Evolutionary conservation across 331 rosid genomes (phyloP).

Genomic region (Malus hybrid): DNA sequence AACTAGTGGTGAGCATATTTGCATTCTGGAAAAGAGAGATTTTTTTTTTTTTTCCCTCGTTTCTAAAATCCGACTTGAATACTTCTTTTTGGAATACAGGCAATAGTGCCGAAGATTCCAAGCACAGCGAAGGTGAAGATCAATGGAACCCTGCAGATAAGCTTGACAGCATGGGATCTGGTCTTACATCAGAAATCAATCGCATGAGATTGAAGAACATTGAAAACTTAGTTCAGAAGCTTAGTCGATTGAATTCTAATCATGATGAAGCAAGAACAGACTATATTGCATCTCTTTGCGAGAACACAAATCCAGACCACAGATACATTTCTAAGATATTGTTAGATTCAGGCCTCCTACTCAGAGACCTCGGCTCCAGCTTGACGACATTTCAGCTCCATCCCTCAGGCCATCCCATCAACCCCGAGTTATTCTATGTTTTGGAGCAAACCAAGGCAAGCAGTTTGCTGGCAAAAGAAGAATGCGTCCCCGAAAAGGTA

Average conservation of each 20-base stretch:
- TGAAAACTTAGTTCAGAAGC: constrained; percentile 76
- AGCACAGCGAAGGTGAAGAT: constrained; percentile 28
- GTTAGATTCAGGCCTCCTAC: constrained; percentile 78
- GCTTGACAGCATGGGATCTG: constrained; percentile 26
- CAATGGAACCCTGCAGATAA: constrained; percentile 40
- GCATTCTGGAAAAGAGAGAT: not conserved
- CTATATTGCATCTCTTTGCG: constrained; percentile 78
- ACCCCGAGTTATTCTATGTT: constrained; percentile 74
- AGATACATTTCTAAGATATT: constrained; percentile 78
- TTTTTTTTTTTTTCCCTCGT: not conserved
- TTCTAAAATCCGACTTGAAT: constrained; percentile 4
- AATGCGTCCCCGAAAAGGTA: constrained; percentile 17
- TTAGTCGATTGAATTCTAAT: constrained; percentile 59
- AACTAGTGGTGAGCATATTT: not conserved
- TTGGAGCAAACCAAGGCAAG: constrained; percentile 83
- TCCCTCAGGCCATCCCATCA: constrained; percentile 69
- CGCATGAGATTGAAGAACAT: constrained; percentile 67
- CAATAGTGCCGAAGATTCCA: constrained; percentile 22
- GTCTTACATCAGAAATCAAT: constrained; percentile 45
- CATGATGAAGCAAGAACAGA: constrained; percentile 77
- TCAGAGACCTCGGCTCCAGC: constrained; percentile 63
- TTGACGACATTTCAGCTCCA: constrained; percentile 59
- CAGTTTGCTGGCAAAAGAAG: constrained; percentile 47
- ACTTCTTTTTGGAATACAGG: constrained; percentile 24
- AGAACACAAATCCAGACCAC: constrained; percentile 67